phyloP scores from a whole-genome alignment of 129 eudicot genomes.

The Pulicaria dysenterica region DNA sequence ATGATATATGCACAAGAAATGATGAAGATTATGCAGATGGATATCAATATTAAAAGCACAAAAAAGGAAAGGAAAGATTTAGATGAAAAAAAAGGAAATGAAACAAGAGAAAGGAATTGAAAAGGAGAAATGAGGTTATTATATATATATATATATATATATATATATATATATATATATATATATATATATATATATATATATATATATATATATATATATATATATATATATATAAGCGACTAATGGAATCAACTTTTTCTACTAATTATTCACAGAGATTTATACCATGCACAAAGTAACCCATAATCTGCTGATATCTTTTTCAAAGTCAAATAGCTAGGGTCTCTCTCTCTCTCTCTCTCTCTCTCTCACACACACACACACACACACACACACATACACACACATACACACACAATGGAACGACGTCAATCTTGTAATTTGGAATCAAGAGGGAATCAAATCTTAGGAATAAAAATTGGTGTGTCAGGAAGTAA shows the following conservation, averaged over 20 bases:
- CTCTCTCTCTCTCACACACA: neutral
- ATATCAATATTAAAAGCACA: slow-evolving; percentile 32
- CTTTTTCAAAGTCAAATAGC: slow-evolving; percentile 38
- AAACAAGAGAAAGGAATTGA: slow-evolving; percentile 10
- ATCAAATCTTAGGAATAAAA: slow-evolving; percentile 45
- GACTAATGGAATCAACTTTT: slow-evolving; percentile 31
- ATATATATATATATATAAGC: neutral
- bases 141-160: too few relatives aligned
- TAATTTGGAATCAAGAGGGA: slow-evolving; percentile 37
- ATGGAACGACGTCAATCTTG: slow-evolving; percentile 37
- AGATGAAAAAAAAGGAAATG: slow-evolving; percentile 22
- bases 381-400: neutral
- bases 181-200: too few relatives aligned
- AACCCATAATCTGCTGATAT: slow-evolving; percentile 7
- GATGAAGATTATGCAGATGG: slow-evolving; percentile 33
- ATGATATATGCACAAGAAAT: slow-evolving; percentile 30
- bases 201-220: too few relatives aligned
- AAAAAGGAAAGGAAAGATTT: slow-evolving; percentile 37
- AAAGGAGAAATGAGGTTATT: slow-evolving; percentile 12
- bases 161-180: too few relatives aligned
- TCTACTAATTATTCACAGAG: slow-evolving; percentile 27
- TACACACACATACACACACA: slow-evolving; percentile 7
- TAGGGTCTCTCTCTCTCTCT: slow-evolving; percentile 3
- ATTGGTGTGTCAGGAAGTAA: slow-evolving; percentile 44
- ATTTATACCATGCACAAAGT: slow-evolving; percentile 42